Conservation (phyloP, 768 basidiomycete genomes). For the Amanita pseudoporphyria region DNA sequence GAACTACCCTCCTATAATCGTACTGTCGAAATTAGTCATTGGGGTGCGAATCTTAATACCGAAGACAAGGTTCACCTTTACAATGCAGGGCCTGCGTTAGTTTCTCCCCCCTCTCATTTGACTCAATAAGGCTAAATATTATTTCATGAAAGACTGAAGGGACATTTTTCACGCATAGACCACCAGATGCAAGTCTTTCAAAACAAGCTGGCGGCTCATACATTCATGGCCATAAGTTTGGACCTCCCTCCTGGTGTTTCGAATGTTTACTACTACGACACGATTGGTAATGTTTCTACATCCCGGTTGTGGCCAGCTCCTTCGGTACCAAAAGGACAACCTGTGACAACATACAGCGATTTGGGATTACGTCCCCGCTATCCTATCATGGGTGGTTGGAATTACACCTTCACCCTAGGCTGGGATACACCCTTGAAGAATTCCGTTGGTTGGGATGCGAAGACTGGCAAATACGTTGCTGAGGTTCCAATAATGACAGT, state of each 20-base stretch:
- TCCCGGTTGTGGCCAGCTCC: slow-evolving; percentile 71
- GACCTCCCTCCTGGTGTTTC: slow-evolving; percentile 78
- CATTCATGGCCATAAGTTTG: slow-evolving; percentile 64
- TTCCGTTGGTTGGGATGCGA: slow-evolving; percentile 54
- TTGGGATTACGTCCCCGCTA: slow-evolving; percentile 86
- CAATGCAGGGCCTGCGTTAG: slow-evolving; percentile 88
- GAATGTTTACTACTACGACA: slow-evolving; percentile 83
- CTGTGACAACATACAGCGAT: slow-evolving; percentile 45
- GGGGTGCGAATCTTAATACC: slow-evolving; percentile 92
- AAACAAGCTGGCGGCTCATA: slow-evolving; percentile 55
- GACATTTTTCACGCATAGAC: slow-evolving; percentile 88
- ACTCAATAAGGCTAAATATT: slow-evolving; percentile 4
- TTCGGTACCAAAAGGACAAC: slow-evolving; percentile 47
- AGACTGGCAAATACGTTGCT: slow-evolving; percentile 58
- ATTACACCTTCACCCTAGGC: slow-evolving; percentile 89
- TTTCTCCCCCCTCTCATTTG: slow-evolving; percentile 11
- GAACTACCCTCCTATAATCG: slow-evolving; percentile 68
- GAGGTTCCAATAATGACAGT: slow-evolving; percentile 81
- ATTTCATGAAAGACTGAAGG: slow-evolving; percentile 60
- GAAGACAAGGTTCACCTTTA: slow-evolving; percentile 80
- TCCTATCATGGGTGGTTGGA: slow-evolving; percentile 95
- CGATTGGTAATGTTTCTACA: slow-evolving; percentile 94
- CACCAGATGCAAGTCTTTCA: slow-evolving; percentile 73
- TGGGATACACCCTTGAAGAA: slow-evolving; percentile 86
- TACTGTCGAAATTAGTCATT: slow-evolving; percentile 87